A percentile compares a stretch with the other conserved stretches of the same genome.
phyloP scores from a whole-genome alignment of 352 stramenopile species.

The Phytophthora tubulina region DNA sequence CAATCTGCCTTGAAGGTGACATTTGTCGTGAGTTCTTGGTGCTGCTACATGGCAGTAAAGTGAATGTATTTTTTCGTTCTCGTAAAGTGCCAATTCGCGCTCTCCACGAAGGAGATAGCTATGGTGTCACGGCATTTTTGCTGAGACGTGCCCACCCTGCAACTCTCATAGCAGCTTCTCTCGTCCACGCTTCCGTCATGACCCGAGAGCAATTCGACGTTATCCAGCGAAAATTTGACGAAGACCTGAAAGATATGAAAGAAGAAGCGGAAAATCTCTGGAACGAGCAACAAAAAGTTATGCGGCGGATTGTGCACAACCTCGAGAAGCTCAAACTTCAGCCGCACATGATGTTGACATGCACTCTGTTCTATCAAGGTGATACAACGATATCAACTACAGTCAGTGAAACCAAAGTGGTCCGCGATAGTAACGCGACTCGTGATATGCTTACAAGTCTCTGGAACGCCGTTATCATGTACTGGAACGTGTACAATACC shows the following conservation, averaged over 20 bases:
- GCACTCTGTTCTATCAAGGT: slow-evolving; percentile 64
- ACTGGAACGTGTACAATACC: slow-evolving; percentile 77
- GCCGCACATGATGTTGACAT: slow-evolving; percentile 55
- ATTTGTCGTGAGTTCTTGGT: slow-evolving; percentile 79
- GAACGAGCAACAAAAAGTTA: slow-evolving; percentile 45
- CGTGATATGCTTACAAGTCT: slow-evolving; percentile 36
- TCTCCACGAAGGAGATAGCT: slow-evolving; percentile 73
- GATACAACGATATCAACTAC: slow-evolving; percentile 25
- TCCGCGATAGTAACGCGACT: slow-evolving; percentile 26
- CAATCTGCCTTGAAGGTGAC: slow-evolving; percentile 73
- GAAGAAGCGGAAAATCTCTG: slow-evolving; percentile 55
- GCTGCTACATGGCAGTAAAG: slow-evolving; percentile 60
- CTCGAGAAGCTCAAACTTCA: slow-evolving; percentile 65
- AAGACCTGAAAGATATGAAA: slow-evolving; percentile 65
- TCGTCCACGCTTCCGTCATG: slow-evolving; percentile 75
- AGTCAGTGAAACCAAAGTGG: neutral
- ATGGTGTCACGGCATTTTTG: slow-evolving; percentile 77
- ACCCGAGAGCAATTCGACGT: slow-evolving; percentile 77
- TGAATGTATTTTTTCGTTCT: slow-evolving; percentile 71
- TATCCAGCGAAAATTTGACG: slow-evolving; percentile 66
- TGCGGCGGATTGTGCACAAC: slow-evolving; percentile 54
- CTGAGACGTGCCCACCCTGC: slow-evolving; percentile 49
- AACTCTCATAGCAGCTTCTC: slow-evolving; percentile 60
- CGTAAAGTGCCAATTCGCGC: slow-evolving; percentile 60
- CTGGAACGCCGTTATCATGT: slow-evolving; percentile 64